Conservation (phyloP, 225 moss, liverwort and hornwort species). For the Marchantia paleacea region DNA sequence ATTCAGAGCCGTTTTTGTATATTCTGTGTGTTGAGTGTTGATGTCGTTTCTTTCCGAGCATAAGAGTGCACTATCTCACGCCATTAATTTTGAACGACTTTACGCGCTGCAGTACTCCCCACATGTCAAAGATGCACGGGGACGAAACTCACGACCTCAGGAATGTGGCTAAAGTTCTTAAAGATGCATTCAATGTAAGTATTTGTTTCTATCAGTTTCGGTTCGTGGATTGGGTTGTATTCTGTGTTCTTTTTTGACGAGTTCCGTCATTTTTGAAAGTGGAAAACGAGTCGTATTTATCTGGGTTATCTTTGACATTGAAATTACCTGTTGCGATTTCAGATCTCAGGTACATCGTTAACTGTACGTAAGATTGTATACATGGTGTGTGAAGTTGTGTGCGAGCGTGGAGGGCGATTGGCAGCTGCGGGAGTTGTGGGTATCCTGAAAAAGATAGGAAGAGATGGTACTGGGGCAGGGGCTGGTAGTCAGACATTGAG, state of each 20-base stretch:
- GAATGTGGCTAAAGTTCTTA: constrained; percentile 62
- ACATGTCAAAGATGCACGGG: constrained; percentile 81
- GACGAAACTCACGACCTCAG: constrained; percentile 70
- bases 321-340: neutral
- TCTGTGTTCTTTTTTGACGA: neutral
- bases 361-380: constrained; percentile 74
- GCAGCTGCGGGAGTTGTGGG: constrained; percentile 91
- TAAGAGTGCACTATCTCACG: neutral
- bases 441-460: constrained; percentile 75
- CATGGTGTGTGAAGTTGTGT: constrained; percentile 68
- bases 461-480: constrained; percentile 40
- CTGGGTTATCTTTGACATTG: neutral
- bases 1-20: neutral
- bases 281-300: neutral
- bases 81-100: neutral
- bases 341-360: constrained; percentile 67
- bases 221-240: neutral
- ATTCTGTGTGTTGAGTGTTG: neutral
- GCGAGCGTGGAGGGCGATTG: constrained; percentile 79
- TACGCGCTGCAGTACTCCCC: constrained; percentile 63
- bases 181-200: constrained; percentile 72
- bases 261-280: neutral
- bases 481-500: constrained; percentile 10
- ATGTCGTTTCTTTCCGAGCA: neutral
- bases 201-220: neutral